Base-by-base conservation (phyloP, 371 early-diverging fungal species). In the Syncephalastrum contaminatum region DNA sequence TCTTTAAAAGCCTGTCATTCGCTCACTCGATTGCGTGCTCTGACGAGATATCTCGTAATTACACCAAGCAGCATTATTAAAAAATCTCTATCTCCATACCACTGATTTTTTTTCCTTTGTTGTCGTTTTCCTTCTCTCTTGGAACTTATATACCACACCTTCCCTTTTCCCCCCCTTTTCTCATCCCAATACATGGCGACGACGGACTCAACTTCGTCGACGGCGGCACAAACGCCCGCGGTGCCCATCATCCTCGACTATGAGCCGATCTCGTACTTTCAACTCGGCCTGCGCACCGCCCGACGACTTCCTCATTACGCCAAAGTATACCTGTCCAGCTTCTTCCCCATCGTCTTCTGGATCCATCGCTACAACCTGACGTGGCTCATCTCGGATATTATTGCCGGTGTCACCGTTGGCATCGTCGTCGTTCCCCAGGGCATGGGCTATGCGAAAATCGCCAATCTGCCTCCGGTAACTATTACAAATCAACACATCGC, bases 391-490 rank as follows among this genome's bases (percentile, higher is more conserved):
- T 86, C 89, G 40, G 95, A 96, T 62, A 21, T 89, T 10, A 81
- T 96, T 47, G 93, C 95, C 4, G 96, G 95, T 39, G 46, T 89
- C 19, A 94, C 95, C 16, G 89, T 94, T 36, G 94, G 91, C 14
- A 72, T 90, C 45, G 85, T 95, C 14, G 84, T 91, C 20, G 84
- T 95, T 21, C 96, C 94, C n/a, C 95, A 95, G 62, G 78, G 83
- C 52, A 86, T 91, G 87, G 89, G 86, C 27, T 90, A 91, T 58
- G 88, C 95, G 5, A 91, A 88, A 66, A 74, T 96, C n/a, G 94
- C 93, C 3, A 70, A 73, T 22, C 72, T 95, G 20, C 87, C 91
- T n/a, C 83, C 88, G 19, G 63, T 62, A 62, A 53, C 39, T 8
- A 41, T 52, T n/a, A 43, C 10, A 21, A 39, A 40, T 25, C 27